A percentile compares a stretch with the other conserved stretches of the same genome.
These are phyloP conservation scores for Capsicum pubescens DNA, from an alignment of 257 asterid genomes.

Conservation along the genomic window DNA sequence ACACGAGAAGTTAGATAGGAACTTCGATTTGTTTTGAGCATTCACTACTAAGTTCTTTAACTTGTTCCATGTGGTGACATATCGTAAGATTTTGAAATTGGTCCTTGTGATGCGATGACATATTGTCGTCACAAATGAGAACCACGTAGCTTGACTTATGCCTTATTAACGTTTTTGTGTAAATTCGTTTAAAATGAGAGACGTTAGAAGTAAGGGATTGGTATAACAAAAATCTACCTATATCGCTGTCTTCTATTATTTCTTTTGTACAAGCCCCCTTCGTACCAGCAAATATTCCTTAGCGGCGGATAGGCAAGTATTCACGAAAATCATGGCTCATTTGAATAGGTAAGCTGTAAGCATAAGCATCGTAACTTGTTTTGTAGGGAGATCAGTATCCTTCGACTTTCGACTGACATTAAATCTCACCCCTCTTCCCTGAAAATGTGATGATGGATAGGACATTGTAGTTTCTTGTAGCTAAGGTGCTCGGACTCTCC, in stretches of 20 bases:
- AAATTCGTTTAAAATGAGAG: background rate
- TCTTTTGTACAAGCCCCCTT: background rate
- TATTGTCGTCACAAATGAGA: constrained; percentile 1
- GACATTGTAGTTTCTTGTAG: background rate
- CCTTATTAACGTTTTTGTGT: background rate
- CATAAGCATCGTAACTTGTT: background rate
- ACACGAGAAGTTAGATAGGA: background rate
- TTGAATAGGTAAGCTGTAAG: background rate
- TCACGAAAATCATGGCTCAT: background rate
- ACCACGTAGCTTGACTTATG: background rate
- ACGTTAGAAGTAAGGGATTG: background rate
- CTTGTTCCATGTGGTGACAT: background rate
- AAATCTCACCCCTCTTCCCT: background rate
- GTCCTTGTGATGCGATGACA: background rate
- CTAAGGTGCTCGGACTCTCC: no score
- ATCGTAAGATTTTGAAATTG: background rate
- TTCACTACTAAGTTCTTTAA: background rate
- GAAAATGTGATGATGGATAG: background rate
- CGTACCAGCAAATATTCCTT: background rate
- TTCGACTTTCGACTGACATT: background rate
- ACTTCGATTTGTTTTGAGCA: background rate
- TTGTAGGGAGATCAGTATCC: background rate
- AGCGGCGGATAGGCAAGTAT: background rate
- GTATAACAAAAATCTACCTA: background rate
- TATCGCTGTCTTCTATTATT: background rate